These are phyloP conservation scores for Lignosus rhinocerotis DNA, from an alignment of 1,284 basidiomycete genomes.

Conservation along the genomic window DNA sequence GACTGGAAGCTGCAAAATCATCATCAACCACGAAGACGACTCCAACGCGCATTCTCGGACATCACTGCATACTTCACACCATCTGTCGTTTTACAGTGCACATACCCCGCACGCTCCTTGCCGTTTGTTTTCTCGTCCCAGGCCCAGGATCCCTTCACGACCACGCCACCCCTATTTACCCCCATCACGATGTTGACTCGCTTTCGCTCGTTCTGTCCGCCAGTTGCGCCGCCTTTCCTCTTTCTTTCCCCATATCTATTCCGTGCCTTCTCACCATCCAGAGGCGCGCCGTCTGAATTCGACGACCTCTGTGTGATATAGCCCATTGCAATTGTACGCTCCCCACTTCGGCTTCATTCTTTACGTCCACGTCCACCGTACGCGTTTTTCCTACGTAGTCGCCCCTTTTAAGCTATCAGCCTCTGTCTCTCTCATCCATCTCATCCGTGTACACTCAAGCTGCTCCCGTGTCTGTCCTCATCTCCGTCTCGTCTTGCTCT, in stretches of 20 bases:
- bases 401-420: conserved; percentile 9
- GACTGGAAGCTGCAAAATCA: conserved; percentile 20
- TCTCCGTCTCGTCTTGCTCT: conserved; percentile 4
- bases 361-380: not conserved
- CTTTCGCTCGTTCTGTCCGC: conserved; percentile 1
- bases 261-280: conserved; percentile 2
- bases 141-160: not conserved
- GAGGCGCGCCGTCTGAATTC: not conserved
- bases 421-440: not conserved
- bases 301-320: conserved; percentile 13
- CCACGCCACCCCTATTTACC: conserved; percentile 2
- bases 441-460: conserved; percentile 6
- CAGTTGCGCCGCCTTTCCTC: not conserved
- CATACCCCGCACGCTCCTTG: conserved; percentile 7
- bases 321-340: conserved; percentile 1
- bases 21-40: conserved; percentile 12
- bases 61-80: conserved; percentile 25
- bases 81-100: conserved; percentile 19
- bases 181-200: conserved; percentile 1
- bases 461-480: conserved; percentile 4
- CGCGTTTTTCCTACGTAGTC: conserved; percentile 3
- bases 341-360: not conserved
- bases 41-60: conserved; percentile 25
- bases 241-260: conserved; percentile 7
- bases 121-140: not conserved